Evolutionary conservation across 1,284 basidiomycete species (phyloP), one percentile per base, ranked within the genome.

Genomic region (Naganishia sp.): DNA sequence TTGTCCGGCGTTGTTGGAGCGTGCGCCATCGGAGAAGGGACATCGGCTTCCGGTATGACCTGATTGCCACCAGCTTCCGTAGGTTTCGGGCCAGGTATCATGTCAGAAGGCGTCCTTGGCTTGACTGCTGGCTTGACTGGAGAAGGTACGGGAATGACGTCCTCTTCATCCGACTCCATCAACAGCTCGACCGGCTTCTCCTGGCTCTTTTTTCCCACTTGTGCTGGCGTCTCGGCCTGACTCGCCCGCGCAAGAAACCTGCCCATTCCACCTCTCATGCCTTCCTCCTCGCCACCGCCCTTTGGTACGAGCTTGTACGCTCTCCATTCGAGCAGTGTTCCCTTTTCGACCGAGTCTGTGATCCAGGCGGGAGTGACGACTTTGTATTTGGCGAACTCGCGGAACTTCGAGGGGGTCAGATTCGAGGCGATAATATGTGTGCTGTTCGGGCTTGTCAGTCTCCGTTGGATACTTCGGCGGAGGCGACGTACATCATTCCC

Each of bases 401-500:
- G 85, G 55, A 92, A 84, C 79, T 98, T 98, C 61, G 87, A 87
- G 0, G 92, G 88, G 0, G 95, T 97, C 42, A 99, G 84, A 25
- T 90, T 88, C 66, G 88, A 90, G 0, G 95, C 94, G 64, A 99
- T 83, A 70, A 98, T 88, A 75, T 94, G 92, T 0, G 92, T 94
- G 46, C 89, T 90, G 70, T 70, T 61, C 10, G 55, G 23, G 28
- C 0, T 3, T 25, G 15, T 28, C 23, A 11, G 15, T 52, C 21
- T 16, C 49, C 16, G 10, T 11, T 13, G 36, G 31, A 28, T 6
- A 43, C 23, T 18, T 9, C 10, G 13, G 39, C 13, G 18, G 11
- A 45, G 64, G 36, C 10, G 23, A 55, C 67, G 46, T 49, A 68
- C 67, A 68, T 60, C n/a, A 64, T 64, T 53, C 66, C 65, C 36